phyloP scores from a whole-genome alignment of 306 rosid species.

The Lagenaria siceraria region DNA sequence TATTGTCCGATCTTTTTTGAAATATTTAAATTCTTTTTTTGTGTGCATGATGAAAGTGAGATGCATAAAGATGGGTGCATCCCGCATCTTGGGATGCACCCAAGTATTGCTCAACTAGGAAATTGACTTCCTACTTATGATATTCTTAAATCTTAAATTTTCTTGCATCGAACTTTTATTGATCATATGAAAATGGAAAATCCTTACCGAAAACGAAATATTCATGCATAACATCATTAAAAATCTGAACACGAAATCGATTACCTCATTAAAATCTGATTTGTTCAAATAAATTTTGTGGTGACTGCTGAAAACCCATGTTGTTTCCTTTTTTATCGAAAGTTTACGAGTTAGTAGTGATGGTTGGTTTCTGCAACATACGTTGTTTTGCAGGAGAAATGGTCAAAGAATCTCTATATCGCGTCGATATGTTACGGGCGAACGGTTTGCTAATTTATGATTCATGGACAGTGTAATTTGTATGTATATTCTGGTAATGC shows the following conservation, averaged over 20 bases:
- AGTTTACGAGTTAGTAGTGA: background rate
- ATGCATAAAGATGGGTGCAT: too few relatives aligned
- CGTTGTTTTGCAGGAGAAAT: conserved; percentile 60
- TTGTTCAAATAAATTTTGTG: background rate
- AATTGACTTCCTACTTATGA: background rate
- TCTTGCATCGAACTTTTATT: background rate
- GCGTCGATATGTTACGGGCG: conserved; percentile 88
- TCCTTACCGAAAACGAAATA: background rate
- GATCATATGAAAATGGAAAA: background rate
- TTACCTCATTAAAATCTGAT: background rate
- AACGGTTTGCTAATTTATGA: conserved; percentile 57
- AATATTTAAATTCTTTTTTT: too few relatives aligned
- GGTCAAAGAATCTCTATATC: conserved; percentile 88
- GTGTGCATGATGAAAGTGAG: too few relatives aligned
- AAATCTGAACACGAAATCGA: background rate
- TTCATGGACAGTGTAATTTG: conserved; percentile 13
- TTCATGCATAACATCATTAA: background rate
- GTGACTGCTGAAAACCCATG: background rate
- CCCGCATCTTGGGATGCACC: too few relatives aligned
- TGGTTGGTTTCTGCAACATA: background rate
- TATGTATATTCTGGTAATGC: conserved; percentile 19
- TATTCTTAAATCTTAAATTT: background rate
- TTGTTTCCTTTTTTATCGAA: background rate
- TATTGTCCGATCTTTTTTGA: too few relatives aligned
- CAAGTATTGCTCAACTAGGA: background rate